These are phyloP conservation scores for Phalaenopsis aphrodite DNA, from an alignment of 106 monocot genomes.

Conservation along the genomic window DNA sequence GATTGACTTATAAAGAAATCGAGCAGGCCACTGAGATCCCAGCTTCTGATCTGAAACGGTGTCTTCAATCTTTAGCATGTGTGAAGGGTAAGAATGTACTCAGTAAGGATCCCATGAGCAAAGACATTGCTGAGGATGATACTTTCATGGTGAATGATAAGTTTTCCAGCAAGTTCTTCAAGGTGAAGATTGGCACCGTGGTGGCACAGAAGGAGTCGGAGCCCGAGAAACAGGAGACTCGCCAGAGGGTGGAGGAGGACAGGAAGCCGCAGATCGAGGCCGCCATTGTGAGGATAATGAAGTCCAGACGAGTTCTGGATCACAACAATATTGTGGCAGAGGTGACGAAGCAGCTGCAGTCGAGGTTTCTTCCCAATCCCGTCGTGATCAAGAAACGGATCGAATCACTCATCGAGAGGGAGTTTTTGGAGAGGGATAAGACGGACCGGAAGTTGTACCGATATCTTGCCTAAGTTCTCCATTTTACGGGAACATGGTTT, in stretches of 20 bases:
- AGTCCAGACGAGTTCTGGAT: constrained; percentile 57
- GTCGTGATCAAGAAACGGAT: constrained; percentile 79
- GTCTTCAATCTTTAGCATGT: constrained; percentile 84
- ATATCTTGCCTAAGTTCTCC: constrained; percentile 30
- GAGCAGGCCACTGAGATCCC: constrained; percentile 62
- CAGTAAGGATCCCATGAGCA: constrained; percentile 69
- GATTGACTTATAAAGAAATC: constrained; percentile 53
- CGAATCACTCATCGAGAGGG: constrained; percentile 74
- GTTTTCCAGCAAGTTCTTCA: constrained; percentile 69
- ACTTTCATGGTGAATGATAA: constrained; percentile 72
- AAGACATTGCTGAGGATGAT: constrained; percentile 69
- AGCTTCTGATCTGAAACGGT: constrained; percentile 51
- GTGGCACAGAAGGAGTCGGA: constrained; percentile 73
- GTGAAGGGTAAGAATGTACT: constrained; percentile 88
- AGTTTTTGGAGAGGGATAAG: constrained; percentile 77
- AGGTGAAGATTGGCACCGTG: constrained; percentile 81
- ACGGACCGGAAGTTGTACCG: constrained; percentile 61
- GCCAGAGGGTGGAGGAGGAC: constrained; percentile 92
- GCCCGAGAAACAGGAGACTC: constrained; percentile 76
- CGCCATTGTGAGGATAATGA: constrained; percentile 78
- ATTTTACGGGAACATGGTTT: background rate
- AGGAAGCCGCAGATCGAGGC: constrained; percentile 84
- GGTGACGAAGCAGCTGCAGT: constrained; percentile 74
- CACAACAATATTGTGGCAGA: constrained; percentile 74
- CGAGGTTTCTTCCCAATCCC: constrained; percentile 66